Evolutionary conservation across 2,329 filamentous ascomycete genomes (phyloP).

Genomic region (Bipolaris victoriae): DNA sequence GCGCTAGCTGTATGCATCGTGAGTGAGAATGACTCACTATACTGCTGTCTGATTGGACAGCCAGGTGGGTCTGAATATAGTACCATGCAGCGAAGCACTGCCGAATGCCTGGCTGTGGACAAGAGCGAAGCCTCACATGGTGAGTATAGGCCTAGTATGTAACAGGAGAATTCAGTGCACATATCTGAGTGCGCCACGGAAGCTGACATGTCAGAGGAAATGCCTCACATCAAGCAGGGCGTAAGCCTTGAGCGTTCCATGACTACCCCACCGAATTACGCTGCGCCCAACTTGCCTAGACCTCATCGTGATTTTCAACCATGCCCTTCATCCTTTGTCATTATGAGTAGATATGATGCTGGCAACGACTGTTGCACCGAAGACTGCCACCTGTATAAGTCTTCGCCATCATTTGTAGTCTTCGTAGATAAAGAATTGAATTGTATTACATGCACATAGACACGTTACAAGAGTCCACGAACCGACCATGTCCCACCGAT

Average conservation of each 20-base stretch:
- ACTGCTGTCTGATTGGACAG: constrained; percentile 10
- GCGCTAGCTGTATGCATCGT: constrained; percentile 1
- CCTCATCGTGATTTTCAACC: constrained; percentile 13
- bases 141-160: not conserved
- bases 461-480: constrained; percentile 18
- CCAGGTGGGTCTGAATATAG: not conserved
- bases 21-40: constrained; percentile 28
- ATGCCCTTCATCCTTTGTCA: not conserved
- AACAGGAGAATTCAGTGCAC: too few relatives aligned
- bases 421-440: constrained; percentile 10
- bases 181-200: too few relatives aligned
- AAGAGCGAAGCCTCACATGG: not conserved
- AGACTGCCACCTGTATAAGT: not conserved
- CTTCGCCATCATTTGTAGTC: constrained; percentile 1
- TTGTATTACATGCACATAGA: constrained; percentile 9
- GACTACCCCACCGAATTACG: too few relatives aligned
- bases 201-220: too few relatives aligned
- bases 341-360: constrained; percentile 7
- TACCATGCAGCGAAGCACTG: not conserved
- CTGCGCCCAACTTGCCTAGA: not conserved
- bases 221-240: too few relatives aligned
- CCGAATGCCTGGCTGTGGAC: not conserved
- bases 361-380: not conserved
- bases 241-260: too few relatives aligned
- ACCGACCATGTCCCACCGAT: constrained; percentile 14